A percentile compares a stretch with the other conserved stretches of the same genome.
Evolutionary conservation across 75 land plant species (phyloP).

Genomic region (Azolla pinnata): DNA sequence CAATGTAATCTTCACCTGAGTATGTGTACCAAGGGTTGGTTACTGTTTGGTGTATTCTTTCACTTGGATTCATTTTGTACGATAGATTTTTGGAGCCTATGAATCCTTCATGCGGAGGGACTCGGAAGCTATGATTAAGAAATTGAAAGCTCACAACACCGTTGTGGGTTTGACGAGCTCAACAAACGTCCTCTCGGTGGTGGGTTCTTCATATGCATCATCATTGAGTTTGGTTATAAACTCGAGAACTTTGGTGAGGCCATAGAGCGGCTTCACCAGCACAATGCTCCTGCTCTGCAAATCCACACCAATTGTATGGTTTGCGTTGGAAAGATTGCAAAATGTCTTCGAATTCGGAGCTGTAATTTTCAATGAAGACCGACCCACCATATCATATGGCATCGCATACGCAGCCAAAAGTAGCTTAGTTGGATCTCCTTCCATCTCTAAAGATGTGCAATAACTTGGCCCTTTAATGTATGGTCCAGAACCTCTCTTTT

Average conservation of each 20-base stretch:
- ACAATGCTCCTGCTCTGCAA: slow-evolving; percentile 16
- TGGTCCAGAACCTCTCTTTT: slow-evolving; percentile 19
- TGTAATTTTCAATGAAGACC: slow-evolving; percentile 14
- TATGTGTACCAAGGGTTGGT: too few species aligned
- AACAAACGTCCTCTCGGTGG: slow-evolving; percentile 13
- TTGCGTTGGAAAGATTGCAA: slow-evolving; percentile 11
- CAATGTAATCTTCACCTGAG: too few species aligned
- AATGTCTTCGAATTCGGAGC: slow-evolving; percentile 20
- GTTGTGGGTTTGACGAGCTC: slow-evolving; percentile 18
- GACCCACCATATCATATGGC: slow-evolving; percentile 15
- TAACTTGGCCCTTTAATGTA: slow-evolving; percentile 24
- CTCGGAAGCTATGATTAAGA: too few species aligned
- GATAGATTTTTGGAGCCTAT: too few species aligned
- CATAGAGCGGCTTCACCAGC: slow-evolving; percentile 17
- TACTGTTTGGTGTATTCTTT: too few species aligned
- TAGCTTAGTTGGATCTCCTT: slow-evolving; percentile 15
- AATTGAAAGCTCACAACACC: too few species aligned
- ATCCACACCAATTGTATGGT: slow-evolving; percentile 20
- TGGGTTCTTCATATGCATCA: slow-evolving; percentile 7
- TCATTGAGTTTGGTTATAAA: slow-evolving; percentile 6
- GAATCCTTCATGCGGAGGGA: too few species aligned
- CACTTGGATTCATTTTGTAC: too few species aligned
- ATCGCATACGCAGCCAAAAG: slow-evolving; percentile 23
- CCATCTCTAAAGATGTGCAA: slow-evolving; percentile 15
- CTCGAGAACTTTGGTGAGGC: slow-evolving; percentile 14